Evolutionary conservation across 202 grass and related monocot species (phyloP), one percentile per base, ranked within the genome.

Genomic region (Digitaria exilis): DNA sequence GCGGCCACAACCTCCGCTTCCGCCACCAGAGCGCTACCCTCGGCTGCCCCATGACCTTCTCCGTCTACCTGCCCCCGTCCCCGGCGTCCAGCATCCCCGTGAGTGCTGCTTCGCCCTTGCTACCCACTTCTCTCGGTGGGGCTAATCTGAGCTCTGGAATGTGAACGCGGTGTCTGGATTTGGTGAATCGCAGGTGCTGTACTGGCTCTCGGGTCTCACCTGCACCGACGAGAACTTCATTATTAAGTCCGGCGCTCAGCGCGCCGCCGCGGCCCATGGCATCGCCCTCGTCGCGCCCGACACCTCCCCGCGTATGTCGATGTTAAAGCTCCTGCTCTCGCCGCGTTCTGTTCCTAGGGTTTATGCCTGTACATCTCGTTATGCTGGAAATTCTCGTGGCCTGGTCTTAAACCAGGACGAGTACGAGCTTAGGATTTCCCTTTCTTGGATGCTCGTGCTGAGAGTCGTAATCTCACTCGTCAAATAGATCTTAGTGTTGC

Each of bases 41-140:
- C 26, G 93, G 91, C 75, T 99, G 93, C 88, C 75, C 91, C 89
- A 99, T 99, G 93, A 96, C 87, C 81, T 96, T 98, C 89, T 94
- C 96, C 75, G 21, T 99, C 91, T 99, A 90, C 84, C 69, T 91
- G 65, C 96, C 93, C 8, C 57, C 87, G 3, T 69, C 89, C 17
- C 75, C 93, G 52, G 55, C 81, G 9, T 83, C 92, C 73, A 90
- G 89, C 30, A 58, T 96, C 42, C 96, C 96, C 0, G 89, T 92
- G 65, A 68, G 73, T 26, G 17, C 43, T n/a, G 17, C 43, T 50
- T 8, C 22, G 24, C 55, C 71, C 44, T 57, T 39, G 1, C 42
- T 32, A 22, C 1, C 7, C 16, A 19, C 30, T 24, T 32, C 43
- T 24, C 14, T 67, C 37, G 14, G 19, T n/a, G n/a, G 50, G 18